phyloP scores from a whole-genome alignment of 495 filamentous ascomycete genomes.

The Podospora anserina region DNA sequence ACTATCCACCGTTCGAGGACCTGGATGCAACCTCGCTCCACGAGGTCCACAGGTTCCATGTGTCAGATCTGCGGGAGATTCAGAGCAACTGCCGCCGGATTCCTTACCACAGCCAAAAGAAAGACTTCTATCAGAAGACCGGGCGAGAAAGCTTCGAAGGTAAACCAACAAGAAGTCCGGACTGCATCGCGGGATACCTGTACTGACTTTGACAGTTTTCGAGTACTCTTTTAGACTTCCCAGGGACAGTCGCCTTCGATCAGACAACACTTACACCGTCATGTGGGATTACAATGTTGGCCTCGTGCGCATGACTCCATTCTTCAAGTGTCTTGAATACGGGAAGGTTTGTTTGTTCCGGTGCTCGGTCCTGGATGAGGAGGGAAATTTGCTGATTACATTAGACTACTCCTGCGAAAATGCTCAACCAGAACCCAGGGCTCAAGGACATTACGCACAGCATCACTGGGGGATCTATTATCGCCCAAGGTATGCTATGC shows the following conservation, averaged over 20 bases:
- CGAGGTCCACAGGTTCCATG: conserved; percentile 57
- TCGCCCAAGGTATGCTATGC: conserved; percentile 70
- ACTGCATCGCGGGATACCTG: neutral
- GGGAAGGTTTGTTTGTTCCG: conserved; percentile 61
- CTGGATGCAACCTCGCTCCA: conserved; percentile 52
- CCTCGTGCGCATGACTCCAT: conserved; percentile 89
- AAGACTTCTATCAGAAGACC: conserved; percentile 77
- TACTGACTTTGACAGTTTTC: conserved; percentile 59
- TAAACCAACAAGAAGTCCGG: conserved; percentile 33
- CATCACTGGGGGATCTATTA: conserved; percentile 88
- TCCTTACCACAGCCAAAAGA: conserved; percentile 92
- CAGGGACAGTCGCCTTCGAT: conserved; percentile 52
- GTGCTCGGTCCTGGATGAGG: neutral
- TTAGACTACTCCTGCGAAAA: conserved; percentile 81
- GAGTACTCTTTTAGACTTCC: conserved; percentile 82
- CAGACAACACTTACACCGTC: conserved; percentile 63
- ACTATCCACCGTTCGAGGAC: conserved; percentile 64
- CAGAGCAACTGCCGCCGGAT: conserved; percentile 69
- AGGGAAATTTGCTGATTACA: neutral
- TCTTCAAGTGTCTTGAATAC: conserved; percentile 87
- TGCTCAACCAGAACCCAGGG: conserved; percentile 73
- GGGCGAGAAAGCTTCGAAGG: conserved; percentile 86
- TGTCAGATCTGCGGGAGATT: conserved; percentile 69
- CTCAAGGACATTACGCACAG: conserved; percentile 83
- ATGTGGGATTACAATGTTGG: conserved; percentile 98